Base-by-base conservation (phyloP, 768 basidiomycete species). In the Coprinellus micaceus region DNA sequence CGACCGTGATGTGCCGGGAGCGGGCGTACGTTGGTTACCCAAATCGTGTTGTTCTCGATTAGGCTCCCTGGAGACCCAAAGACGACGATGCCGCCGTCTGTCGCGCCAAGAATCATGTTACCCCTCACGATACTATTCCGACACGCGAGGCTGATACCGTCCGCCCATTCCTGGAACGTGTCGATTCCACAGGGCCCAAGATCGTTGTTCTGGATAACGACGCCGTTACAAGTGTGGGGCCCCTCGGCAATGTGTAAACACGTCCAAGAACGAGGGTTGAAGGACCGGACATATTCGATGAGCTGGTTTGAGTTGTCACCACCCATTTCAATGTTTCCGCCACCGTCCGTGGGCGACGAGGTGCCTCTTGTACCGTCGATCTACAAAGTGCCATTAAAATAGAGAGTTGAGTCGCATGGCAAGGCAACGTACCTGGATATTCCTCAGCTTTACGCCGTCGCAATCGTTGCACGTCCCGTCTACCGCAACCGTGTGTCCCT, bases 261-360 rank as follows among this genome's bases (percentile, higher is more conserved):
- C 7, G 88, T 83, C 91, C 92, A 93, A 57, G 88, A 74, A 50
- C 91, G 79, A 2, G 90, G 89, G 68, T 94, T 83, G 64, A 73
- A 89, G 6, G 88, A 85, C 60, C 77, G 82, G 11, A 93, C 90
- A 58, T 82, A 84, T 73, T 93, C 89, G 53, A 94, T 75, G 37
- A 91, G 61, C 67, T 94, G 91, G 62, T 79, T 74, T 2, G 81
- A 72, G 60, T 88, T 93, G 19, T 76, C 63, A 10, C 91, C 92
- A 4, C 92, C 92, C 78, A 94, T 85, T 70, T 93, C 91, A 53
- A 94, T 90, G 63, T 91, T 91, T 22, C 80, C 91, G 0, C 87
- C 88, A 6, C 89, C 89, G 22, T 47, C 58, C 0, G 77, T 78
- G 1, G 84, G 79, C 39, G 77, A 61, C 6, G 75, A 82, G 24